Evolutionary conservation across 148 eudicot genomes (phyloP).

Genomic region (Diospyros kaki): DNA sequence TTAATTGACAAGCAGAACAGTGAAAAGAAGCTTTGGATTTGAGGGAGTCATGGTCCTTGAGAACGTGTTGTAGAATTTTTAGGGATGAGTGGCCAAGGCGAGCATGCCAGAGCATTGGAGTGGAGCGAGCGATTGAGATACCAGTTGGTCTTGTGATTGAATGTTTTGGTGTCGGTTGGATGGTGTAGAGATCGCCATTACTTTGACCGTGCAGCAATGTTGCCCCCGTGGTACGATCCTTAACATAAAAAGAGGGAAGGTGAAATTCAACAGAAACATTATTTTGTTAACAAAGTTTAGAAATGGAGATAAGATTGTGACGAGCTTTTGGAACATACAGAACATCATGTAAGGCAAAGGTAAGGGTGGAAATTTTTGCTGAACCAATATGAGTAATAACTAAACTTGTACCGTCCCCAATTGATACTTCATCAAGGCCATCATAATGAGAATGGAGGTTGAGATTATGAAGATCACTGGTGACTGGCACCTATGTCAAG

Average conservation of each 20-base stretch:
- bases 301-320: not conserved
- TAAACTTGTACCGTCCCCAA: not conserved
- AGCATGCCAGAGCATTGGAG: not conserved
- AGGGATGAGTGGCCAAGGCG: not conserved
- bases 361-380: not conserved
- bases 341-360: not conserved
- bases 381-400: not conserved
- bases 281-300: not conserved
- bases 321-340: not conserved
- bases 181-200: not conserved
- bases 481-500: not conserved
- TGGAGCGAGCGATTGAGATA: not conserved
- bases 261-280: not conserved
- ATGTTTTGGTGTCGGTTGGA: too few relatives aligned
- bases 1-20: not conserved
- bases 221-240: constrained; percentile 6
- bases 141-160: too few relatives aligned
- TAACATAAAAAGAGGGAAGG: not conserved
- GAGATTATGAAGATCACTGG: not conserved
- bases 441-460: not conserved
- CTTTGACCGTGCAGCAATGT: not conserved
- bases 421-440: not conserved
- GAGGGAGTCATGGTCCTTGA: not conserved
- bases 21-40: not conserved
- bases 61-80: not conserved